Base-by-base conservation (phyloP, 202 grass and related monocot species). In the Carex arenaria region DNA sequence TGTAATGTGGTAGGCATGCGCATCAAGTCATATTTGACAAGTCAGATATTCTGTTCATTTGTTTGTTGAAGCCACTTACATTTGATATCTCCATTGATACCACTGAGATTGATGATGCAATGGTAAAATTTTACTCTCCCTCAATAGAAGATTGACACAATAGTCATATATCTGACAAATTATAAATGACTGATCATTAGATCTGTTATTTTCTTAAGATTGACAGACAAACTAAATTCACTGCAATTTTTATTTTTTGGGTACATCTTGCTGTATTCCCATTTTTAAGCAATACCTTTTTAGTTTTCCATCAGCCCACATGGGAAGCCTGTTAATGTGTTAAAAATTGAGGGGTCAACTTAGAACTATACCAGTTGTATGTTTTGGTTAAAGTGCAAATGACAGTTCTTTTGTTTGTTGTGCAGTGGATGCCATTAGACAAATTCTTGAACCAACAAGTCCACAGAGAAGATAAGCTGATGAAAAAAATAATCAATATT, bases 31-130 rank as follows among this genome's bases (percentile, higher is more conserved):
- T 49, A 70, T 94, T 94, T 42, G 92, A 87, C 57, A 90, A 91
- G 57, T 91, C 87, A 45, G 92, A 94, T 87, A 85, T 94, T 82
- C 85, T 94, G 49, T 91, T 94, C 61, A 73, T 91, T 78, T 91
- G 92, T 71, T 87, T 90, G 85, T 85, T 94, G 19, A 89, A 94
- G 67, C 89, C 92, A 62, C 38, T 87, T 4, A 87, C 92, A 57
- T 87, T 77, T 84, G 82, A 89, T 34, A 84, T 94, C 45, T 82
- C 83, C 71, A 83, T 91, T 3, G 91, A 94, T 74, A 84, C 83
- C 36, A 76, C 79, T 12, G 92, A 89, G 79, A 94, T 91, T 19
- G 77, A 85, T 89, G 87, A 80, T 78, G 92, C 89, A 81, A 87
- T 65, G 92, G 92, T 94, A 87, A 32, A 30, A 11, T 42, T 32